These are phyloP conservation scores for Acidomyces sp. DNA, from an alignment of 495 filamentous ascomycete species.

Conservation along the genomic window DNA sequence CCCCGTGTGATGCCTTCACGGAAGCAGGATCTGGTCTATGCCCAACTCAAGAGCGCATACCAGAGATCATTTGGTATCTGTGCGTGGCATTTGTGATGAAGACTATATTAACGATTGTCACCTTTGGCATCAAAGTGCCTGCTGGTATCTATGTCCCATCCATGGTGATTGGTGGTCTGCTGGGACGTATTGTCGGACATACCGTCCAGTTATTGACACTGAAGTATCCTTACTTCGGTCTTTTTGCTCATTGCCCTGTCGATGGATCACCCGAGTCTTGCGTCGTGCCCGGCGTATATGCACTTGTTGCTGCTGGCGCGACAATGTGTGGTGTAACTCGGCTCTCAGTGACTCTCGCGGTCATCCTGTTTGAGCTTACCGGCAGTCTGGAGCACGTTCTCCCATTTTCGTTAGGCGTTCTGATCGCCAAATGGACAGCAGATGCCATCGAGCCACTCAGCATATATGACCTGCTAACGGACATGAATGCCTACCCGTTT, in stretches of 20 bases:
- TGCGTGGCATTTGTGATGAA: constrained; percentile 78
- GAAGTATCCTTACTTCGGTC: constrained; percentile 51
- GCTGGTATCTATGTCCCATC: constrained; percentile 95
- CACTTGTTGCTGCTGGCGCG: constrained; percentile 82
- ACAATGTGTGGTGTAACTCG: constrained; percentile 98
- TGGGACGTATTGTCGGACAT: constrained; percentile 82
- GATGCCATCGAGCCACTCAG: constrained; percentile 89
- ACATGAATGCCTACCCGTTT: constrained; percentile 95
- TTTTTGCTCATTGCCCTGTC: constrained; percentile 61
- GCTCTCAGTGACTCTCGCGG: constrained; percentile 82
- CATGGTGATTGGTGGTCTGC: constrained; percentile 92
- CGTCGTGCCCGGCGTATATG: constrained; percentile 90
- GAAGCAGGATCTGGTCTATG: constrained; percentile 54
- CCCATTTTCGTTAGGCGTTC: constrained; percentile 81
- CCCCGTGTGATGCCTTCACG: constrained; percentile 62
- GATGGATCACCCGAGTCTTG: constrained; percentile 62
- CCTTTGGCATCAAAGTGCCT: constrained; percentile 89
- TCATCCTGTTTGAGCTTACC: constrained; percentile 92
- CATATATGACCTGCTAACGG: constrained; percentile 90
- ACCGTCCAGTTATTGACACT: constrained; percentile 70
- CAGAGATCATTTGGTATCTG: constrained; percentile 53
- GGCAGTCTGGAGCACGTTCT: constrained; percentile 90
- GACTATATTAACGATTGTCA: constrained; percentile 70
- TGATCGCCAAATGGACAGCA: constrained; percentile 95
- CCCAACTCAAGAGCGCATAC: constrained; percentile 61